Evolutionary conservation across 805 yeast species (phyloP).

Genomic region (Suhomyces sp.): DNA sequence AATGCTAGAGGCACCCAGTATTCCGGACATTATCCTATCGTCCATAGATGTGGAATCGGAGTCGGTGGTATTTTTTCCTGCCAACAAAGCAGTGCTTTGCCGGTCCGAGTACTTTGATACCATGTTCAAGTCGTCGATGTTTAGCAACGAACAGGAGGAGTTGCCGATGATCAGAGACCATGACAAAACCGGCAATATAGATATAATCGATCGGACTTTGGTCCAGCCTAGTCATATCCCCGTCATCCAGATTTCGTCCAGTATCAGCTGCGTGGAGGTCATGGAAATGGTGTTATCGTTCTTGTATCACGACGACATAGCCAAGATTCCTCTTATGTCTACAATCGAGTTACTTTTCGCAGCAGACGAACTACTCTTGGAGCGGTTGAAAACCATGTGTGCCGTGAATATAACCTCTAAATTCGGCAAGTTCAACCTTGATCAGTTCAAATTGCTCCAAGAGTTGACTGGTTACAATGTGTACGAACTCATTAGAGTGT

Average conservation of each 20-base stretch:
- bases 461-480: slow-evolving; percentile 35
- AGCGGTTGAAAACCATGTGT: slow-evolving; percentile 63
- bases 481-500: slow-evolving; percentile 57
- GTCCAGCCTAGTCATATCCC: slow-evolving; percentile 17
- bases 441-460: slow-evolving; percentile 17
- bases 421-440: slow-evolving; percentile 17
- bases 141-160: slow-evolving; percentile 12
- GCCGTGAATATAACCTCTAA: slow-evolving; percentile 45
- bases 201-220: slow-evolving; percentile 16
- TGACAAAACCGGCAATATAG: slow-evolving; percentile 9
- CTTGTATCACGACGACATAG: slow-evolving; percentile 58
- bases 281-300: slow-evolving; percentile 52
- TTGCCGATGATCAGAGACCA: slow-evolving; percentile 13
- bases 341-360: slow-evolving; percentile 56
- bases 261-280: slow-evolving; percentile 19
- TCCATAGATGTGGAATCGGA: slow-evolving; percentile 28
- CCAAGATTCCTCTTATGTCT: slow-evolving; percentile 43
- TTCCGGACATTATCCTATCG: slow-evolving; percentile 49
- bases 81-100: slow-evolving; percentile 56
- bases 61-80: slow-evolving; percentile 49
- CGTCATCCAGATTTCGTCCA: slow-evolving; percentile 25
- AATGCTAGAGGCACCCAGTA: slow-evolving; percentile 20
- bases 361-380: slow-evolving; percentile 60
- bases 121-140: slow-evolving; percentile 52
- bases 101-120: slow-evolving; percentile 63